Base-by-base conservation (phyloP, 805 yeast species). In the Kregervanrija pseudodelftensis region DNA sequence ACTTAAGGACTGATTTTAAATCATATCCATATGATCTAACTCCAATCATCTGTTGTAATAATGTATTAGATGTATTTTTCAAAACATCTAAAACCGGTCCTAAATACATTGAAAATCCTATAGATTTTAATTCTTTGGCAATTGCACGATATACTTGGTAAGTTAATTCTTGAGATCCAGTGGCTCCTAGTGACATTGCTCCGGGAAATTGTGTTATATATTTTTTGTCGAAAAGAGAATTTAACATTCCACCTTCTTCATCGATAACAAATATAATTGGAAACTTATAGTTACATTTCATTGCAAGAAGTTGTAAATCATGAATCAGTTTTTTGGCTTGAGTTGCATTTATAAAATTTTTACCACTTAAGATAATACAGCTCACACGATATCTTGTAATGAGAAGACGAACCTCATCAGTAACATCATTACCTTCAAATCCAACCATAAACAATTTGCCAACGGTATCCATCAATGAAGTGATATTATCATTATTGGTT, bases 1-100 rank as follows among this genome's bases (percentile, higher is more conserved):
- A 76, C 49, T 68, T 71, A 15, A 70, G 66, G 12, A 78, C 83
- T 35, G 73, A 79, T 39, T 77, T 77, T 5, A 76, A 67, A n/a
- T 78, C 73, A n/a, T 77, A 74, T 8, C 83, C 82, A 64, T 77
- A 76, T 36, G 80, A 72, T 11, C 83, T 61, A 3, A 77, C 81
- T 3, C 82, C 80, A 17, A 78, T 72, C 47, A 78, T 61, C 47
- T 77, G 77, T 49, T 73, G 77, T 3, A 76, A 66, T 14, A 76
- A 57, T 22, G 31, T 40, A 49, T 74, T 78, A 7, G 79, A 68
- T 42, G 77, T 61, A 50, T 74, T 74, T 36, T 80, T 72, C 37
- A 77, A 72, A 11, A 77, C 79, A 54, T 78, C 84, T 35, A 78
- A 63, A 1, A 77, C 83, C 1, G 84, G 84, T 1, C 82, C 83